Percentiles rank a stretch among this genome's conserved stretches.
Conservation (phyloP, 805 yeast species). For the Hanseniaspora occidentalis region DNA sequence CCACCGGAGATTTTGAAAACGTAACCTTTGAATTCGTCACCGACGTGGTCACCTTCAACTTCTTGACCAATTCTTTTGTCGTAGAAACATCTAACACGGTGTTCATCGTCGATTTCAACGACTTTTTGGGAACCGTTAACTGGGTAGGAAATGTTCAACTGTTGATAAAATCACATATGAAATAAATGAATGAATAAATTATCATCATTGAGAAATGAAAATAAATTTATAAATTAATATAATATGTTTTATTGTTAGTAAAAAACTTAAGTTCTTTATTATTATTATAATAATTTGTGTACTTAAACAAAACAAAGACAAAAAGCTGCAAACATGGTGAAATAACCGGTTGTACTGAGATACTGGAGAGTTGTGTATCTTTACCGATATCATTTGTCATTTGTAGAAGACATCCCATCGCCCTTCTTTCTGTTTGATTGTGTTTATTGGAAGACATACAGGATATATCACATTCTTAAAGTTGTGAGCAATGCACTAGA, state of each 20-base stretch:
- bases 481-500: too few relatives aligned
- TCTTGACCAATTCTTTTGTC: slow-evolving; percentile 99
- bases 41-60: slow-evolving; percentile 96
- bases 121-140: slow-evolving; percentile 99
- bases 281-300: too few relatives aligned
- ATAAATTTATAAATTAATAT: neutral
- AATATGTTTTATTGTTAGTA: neutral
- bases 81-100: slow-evolving; percentile 95
- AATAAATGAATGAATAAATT: neutral
- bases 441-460: too few relatives aligned
- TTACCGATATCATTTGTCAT: too few relatives aligned
- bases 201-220: slow-evolving; percentile 2
- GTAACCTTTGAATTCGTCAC: slow-evolving; percentile 99
- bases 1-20: slow-evolving; percentile 98
- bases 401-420: too few relatives aligned
- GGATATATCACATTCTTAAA: too few relatives aligned
- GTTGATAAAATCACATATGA: slow-evolving; percentile 3
- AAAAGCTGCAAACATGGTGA: too few relatives aligned
- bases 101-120: slow-evolving; percentile 97
- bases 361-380: too few relatives aligned
- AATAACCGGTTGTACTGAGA: too few relatives aligned
- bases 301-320: neutral
- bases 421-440: too few relatives aligned
- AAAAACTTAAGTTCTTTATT: neutral
- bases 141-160: slow-evolving; percentile 99